Percentiles rank a stretch among this genome's conserved stretches.
phyloP scores from a whole-genome alignment of 768 basidiomycete genomes.

The Lentinula detonsa region DNA sequence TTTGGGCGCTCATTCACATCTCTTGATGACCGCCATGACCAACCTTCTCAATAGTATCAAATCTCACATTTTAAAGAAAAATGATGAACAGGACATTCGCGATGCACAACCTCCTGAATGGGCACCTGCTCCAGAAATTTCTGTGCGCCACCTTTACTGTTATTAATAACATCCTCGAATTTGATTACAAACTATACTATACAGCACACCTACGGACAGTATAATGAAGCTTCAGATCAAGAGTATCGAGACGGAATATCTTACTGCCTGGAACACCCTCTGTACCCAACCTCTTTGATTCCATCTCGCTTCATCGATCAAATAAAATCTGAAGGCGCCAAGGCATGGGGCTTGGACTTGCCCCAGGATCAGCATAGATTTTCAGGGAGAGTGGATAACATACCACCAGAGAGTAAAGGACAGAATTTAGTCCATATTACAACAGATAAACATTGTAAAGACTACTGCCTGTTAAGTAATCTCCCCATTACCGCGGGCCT shows the following conservation, averaged over 20 bases:
- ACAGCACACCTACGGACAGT: slow-evolving; percentile 30
- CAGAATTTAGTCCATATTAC: slow-evolving; percentile 33
- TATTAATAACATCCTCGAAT: neutral
- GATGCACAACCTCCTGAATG: slow-evolving; percentile 40
- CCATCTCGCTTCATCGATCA: slow-evolving; percentile 47
- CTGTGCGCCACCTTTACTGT: slow-evolving; percentile 20
- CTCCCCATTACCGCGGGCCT: slow-evolving; percentile 56
- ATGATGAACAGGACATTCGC: neutral
- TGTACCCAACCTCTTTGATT: slow-evolving; percentile 37
- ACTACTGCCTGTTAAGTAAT: slow-evolving; percentile 51
- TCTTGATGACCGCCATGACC: neutral
- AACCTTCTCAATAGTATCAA: neutral
- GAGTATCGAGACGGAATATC: slow-evolving; percentile 45
- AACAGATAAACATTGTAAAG: slow-evolving; percentile 36
- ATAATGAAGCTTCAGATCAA: slow-evolving; percentile 49
- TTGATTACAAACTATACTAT: neutral
- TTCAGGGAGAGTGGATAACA: slow-evolving; percentile 32
- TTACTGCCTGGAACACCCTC: slow-evolving; percentile 40
- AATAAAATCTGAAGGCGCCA: slow-evolving; percentile 39
- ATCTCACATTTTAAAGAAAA: neutral
- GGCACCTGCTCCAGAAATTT: slow-evolving; percentile 52
- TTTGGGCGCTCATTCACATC: neutral
- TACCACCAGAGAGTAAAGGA: slow-evolving; percentile 24
- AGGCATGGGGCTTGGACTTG: slow-evolving; percentile 47
- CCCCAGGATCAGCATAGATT: slow-evolving; percentile 32